Percentiles rank a stretch among this genome's conserved stretches.
Conservation (phyloP, 345 rosid genomes). For the Rhodamnia rubescens region DNA sequence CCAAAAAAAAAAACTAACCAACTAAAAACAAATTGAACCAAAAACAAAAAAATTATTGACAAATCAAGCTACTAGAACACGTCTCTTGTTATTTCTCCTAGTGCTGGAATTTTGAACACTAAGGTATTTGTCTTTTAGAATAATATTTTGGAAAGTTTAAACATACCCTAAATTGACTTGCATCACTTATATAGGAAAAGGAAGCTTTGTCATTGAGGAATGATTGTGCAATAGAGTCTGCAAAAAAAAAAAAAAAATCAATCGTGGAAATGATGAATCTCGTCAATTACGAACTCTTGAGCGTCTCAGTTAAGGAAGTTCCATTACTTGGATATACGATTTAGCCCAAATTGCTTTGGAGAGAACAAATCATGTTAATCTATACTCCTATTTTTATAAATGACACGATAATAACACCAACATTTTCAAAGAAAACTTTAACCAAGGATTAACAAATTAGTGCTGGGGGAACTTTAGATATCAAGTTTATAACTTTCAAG, state of each 20-base stretch:
- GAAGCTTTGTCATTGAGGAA: neutral
- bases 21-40: neutral
- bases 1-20: neutral
- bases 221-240: neutral
- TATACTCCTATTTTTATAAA: neutral
- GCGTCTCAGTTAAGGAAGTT: neutral
- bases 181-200: neutral
- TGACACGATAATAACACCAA: neutral
- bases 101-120: neutral
- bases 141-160: neutral
- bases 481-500: neutral
- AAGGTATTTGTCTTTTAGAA: neutral
- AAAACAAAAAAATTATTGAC: neutral
- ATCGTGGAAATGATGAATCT: neutral
- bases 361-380: neutral
- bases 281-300: neutral
- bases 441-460: neutral
- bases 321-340: neutral
- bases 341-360: neutral
- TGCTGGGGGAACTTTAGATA: neutral
- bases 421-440: neutral
- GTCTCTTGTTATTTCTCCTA: neutral
- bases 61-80: neutral
- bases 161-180: neutral
- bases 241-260: neutral